A percentile compares a stretch with the other conserved stretches of the same genome.
Evolutionary conservation across 331 rosid species (phyloP).

Genomic region (Dryas integrifolia): DNA sequence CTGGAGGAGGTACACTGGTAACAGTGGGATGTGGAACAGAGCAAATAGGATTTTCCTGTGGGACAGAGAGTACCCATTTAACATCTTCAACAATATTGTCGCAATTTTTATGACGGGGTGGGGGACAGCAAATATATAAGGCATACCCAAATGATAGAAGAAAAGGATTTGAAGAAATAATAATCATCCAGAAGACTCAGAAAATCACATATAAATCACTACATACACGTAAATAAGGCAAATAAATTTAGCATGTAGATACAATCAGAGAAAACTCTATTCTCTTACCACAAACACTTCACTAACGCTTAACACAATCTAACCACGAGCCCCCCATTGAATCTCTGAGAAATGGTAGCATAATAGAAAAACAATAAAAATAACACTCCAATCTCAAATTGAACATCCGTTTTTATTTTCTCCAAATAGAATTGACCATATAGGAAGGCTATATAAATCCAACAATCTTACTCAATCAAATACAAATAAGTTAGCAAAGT

Average conservation of each 20-base stretch:
- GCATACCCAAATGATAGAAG: not conserved
- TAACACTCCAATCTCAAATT: not conserved
- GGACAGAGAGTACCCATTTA: slow-evolving; percentile 18
- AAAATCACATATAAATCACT: not conserved
- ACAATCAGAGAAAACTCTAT: not conserved
- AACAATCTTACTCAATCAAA: slow-evolving; percentile 1
- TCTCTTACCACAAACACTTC: not conserved
- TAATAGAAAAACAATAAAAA: not conserved
- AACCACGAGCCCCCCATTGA: not conserved
- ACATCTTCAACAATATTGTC: slow-evolving; percentile 4
- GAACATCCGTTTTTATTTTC: not conserved
- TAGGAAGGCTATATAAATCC: not conserved
- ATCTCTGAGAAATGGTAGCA: not conserved
- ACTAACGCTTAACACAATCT: not conserved
- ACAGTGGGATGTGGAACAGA: slow-evolving; percentile 31
- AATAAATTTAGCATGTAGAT: not conserved
- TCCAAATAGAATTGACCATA: not conserved
- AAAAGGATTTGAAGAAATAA: not conserved
- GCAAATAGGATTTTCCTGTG: slow-evolving; percentile 45
- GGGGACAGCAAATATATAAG: not conserved
- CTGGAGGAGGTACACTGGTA: slow-evolving; percentile 27
- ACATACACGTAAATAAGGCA: not conserved
- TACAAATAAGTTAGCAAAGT: not conserved
- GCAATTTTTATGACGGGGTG: not conserved
- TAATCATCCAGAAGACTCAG: not conserved